Conservation (phyloP, 2,329 filamentous ascomycete genomes). For the Cercospora zeina region DNA sequence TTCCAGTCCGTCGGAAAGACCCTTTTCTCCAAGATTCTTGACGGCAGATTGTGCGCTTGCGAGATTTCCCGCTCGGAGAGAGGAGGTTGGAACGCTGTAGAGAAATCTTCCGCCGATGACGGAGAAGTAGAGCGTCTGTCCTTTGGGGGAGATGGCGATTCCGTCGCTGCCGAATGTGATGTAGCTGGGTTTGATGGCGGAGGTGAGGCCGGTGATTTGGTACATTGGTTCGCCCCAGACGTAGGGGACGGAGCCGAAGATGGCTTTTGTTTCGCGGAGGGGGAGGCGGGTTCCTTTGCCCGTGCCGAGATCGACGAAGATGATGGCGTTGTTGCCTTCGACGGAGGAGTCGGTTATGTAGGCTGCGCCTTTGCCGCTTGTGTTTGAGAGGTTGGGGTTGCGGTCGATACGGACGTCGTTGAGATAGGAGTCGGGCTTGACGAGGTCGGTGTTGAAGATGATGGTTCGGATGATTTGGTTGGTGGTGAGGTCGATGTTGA, state of each 20-base stretch:
- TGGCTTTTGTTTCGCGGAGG: constrained; percentile 41
- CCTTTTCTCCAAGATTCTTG: constrained; percentile 48
- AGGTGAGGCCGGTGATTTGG: constrained; percentile 23
- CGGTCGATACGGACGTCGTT: constrained; percentile 56
- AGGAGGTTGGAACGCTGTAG: constrained; percentile 47
- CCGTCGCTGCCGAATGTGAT: constrained; percentile 50
- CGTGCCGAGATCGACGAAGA: constrained; percentile 50
- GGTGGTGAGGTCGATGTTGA: constrained; percentile 48
- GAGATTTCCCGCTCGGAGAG: constrained; percentile 43
- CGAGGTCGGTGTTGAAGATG: constrained; percentile 48
- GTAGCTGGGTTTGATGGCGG: constrained; percentile 39
- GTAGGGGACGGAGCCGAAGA: constrained; percentile 23
- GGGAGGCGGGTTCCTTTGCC: constrained; percentile 52
- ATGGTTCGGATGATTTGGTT: constrained; percentile 51
- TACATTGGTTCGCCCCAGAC: constrained; percentile 53
- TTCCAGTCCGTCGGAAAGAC: constrained; percentile 53
- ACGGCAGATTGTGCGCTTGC: constrained; percentile 46
- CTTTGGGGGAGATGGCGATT: constrained; percentile 50
- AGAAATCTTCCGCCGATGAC: constrained; percentile 46
- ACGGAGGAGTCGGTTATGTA: constrained; percentile 54
- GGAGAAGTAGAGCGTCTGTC: constrained; percentile 48
- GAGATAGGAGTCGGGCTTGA: constrained; percentile 50
- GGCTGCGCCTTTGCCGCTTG: constrained; percentile 45
- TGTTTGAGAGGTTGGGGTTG: constrained; percentile 40
- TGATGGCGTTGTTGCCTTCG: constrained; percentile 50